Percentiles rank a stretch among this genome's conserved stretches.
Evolutionary conservation across 805 yeast genomes (phyloP).

Genomic region (Barnettozyma vustinii): DNA sequence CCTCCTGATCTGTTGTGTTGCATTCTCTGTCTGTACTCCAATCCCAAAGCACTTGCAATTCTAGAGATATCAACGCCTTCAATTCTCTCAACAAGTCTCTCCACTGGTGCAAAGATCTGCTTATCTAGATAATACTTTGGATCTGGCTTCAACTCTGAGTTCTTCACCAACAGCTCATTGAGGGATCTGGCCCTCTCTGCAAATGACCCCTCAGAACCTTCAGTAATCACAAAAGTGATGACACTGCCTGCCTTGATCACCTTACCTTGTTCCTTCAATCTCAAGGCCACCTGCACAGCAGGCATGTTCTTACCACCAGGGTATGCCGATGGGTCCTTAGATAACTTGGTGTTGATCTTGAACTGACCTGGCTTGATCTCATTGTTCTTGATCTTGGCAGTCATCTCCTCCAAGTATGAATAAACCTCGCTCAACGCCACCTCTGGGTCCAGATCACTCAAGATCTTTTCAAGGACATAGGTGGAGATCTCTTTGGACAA

Average conservation of each 20-base stretch:
- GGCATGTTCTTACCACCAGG: slow-evolving; percentile 80
- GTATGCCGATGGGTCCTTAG: slow-evolving; percentile 84
- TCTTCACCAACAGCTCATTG: slow-evolving; percentile 58
- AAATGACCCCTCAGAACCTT: slow-evolving; percentile 40
- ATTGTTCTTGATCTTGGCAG: slow-evolving; percentile 50
- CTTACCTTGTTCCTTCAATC: slow-evolving; percentile 78
- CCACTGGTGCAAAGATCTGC: slow-evolving; percentile 87
- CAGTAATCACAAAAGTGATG: slow-evolving; percentile 77
- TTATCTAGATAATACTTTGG: slow-evolving; percentile 74
- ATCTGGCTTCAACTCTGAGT: slow-evolving; percentile 58
- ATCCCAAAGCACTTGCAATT: slow-evolving; percentile 70
- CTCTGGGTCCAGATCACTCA: slow-evolving; percentile 72
- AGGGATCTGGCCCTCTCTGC: slow-evolving; percentile 85
- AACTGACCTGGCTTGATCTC: slow-evolving; percentile 61
- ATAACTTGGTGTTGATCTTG: slow-evolving; percentile 79
- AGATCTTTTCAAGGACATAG: slow-evolving; percentile 62
- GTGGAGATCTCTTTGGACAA: slow-evolving; percentile 84
- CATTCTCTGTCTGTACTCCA: slow-evolving; percentile 53
- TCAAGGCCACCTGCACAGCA: slow-evolving; percentile 85
- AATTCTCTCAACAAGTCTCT: slow-evolving; percentile 76
- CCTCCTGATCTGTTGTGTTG: slow-evolving; percentile 20
- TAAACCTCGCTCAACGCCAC: slow-evolving; percentile 69
- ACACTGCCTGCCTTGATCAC: slow-evolving; percentile 86
- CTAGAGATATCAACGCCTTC: slow-evolving; percentile 82
- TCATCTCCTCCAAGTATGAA: slow-evolving; percentile 59